phyloP scores from a whole-genome alignment of 2,329 filamentous ascomycete genomes.

The Penicillium sp. region DNA sequence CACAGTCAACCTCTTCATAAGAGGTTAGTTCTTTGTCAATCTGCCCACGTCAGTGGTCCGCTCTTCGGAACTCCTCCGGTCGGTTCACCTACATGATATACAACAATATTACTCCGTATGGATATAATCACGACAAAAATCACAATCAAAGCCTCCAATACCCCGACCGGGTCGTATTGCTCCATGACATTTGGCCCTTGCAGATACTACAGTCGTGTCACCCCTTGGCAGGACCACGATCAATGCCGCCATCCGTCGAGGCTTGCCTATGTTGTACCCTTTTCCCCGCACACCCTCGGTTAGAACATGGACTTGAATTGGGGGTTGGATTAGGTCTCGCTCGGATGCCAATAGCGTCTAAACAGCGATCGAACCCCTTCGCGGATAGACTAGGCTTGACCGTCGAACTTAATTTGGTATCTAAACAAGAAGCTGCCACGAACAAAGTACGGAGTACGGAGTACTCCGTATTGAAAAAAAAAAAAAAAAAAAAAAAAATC shows the following conservation, averaged over 20 bases:
- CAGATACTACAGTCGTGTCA: neutral
- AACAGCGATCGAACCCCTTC: neutral
- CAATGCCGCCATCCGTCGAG: neutral
- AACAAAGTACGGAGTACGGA: too few species aligned
- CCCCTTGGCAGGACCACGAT: neutral
- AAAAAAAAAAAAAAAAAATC: neutral
- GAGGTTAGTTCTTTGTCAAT: conserved; percentile 9
- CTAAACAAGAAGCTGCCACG: neutral
- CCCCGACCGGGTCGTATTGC: neutral
- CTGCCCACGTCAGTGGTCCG: neutral
- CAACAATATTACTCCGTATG: too few species aligned
- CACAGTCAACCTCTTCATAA: conserved; percentile 2
- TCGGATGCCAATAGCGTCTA: neutral
- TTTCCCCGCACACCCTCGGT: conserved; percentile 2
- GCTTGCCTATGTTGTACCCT: neutral
- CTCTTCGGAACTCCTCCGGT: neutral
- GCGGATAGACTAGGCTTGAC: neutral
- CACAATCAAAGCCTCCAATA: neutral
- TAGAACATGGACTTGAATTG: neutral
- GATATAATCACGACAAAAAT: neutral
- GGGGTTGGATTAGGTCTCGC: neutral
- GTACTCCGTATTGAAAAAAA: neutral
- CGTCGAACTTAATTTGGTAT: neutral
- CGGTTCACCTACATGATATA: neutral
- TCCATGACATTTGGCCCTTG: neutral